These are phyloP conservation scores for Clarireedia paspali DNA, from an alignment of 2,329 filamentous ascomycete species.

Conservation along the genomic window DNA sequence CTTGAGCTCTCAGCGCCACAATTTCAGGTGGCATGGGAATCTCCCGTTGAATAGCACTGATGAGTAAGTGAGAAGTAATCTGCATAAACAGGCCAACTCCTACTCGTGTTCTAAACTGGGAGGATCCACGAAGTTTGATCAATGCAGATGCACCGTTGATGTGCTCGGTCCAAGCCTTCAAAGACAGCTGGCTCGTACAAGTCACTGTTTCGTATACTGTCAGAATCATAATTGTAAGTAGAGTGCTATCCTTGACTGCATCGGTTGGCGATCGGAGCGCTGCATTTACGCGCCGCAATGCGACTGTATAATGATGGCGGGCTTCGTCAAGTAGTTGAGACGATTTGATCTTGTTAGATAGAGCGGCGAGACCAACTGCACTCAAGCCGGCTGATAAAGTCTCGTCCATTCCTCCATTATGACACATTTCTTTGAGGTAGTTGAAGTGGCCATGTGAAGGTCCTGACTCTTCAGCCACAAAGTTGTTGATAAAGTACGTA, in stretches of 20 bases:
- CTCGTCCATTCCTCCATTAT: slow-evolving; percentile 4
- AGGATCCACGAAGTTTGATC: slow-evolving; percentile 39
- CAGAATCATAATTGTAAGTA: slow-evolving; percentile 45
- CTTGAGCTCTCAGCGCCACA: slow-evolving; percentile 38
- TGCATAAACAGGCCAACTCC: slow-evolving; percentile 47
- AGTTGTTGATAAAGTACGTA: slow-evolving; percentile 12
- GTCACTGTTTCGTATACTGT: slow-evolving; percentile 46
- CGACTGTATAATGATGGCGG: slow-evolving; percentile 41
- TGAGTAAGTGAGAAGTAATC: slow-evolving; percentile 42
- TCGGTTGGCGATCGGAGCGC: slow-evolving; percentile 38
- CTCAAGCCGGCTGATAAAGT: slow-evolving; percentile 31
- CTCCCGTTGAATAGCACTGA: slow-evolving; percentile 43
- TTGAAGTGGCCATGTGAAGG: slow-evolving; percentile 10
- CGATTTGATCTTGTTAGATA: slow-evolving; percentile 33
- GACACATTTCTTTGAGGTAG: slow-evolving; percentile 9
- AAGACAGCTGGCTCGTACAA: slow-evolving; percentile 33
- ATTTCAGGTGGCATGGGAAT: slow-evolving; percentile 41
- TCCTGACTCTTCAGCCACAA: slow-evolving; percentile 4
- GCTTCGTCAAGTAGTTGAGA: slow-evolving; percentile 39
- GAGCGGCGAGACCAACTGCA: slow-evolving; percentile 43
- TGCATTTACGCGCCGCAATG: slow-evolving; percentile 41
- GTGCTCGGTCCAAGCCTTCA: slow-evolving; percentile 45
- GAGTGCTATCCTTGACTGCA: slow-evolving; percentile 42
- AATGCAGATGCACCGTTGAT: slow-evolving; percentile 45
- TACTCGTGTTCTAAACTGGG: slow-evolving; percentile 39